Evolutionary conservation across 2,329 filamentous ascomycete genomes (phyloP).

Genomic region (Fusarium acutatum): DNA sequence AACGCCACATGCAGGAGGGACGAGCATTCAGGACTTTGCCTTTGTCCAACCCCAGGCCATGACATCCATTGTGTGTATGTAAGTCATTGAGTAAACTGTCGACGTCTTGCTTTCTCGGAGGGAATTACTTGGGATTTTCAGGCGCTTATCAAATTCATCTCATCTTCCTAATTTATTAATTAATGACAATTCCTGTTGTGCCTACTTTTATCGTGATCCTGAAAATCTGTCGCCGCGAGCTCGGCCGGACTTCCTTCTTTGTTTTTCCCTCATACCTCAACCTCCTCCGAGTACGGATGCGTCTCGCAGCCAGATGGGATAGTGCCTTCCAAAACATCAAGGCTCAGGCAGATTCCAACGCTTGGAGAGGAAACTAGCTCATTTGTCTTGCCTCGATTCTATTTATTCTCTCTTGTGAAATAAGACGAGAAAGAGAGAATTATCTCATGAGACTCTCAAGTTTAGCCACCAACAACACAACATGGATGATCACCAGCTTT

Average conservation of each 20-base stretch:
- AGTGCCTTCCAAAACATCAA: conserved; percentile 10
- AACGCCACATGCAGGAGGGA: background rate
- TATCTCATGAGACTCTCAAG: background rate
- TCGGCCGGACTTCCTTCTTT: conserved; percentile 24
- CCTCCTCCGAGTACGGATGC: conserved; percentile 30
- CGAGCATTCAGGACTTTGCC: background rate
- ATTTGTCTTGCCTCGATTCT: background rate
- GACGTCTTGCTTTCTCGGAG: background rate
- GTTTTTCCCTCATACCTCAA: conserved; percentile 22
- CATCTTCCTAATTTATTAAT: background rate
- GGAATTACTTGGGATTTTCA: background rate
- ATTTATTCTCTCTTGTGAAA: background rate
- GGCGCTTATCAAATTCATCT: background rate
- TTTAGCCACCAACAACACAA: background rate
- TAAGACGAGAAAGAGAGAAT: background rate
- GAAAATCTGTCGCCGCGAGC: conserved; percentile 7
- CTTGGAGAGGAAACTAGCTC: background rate
- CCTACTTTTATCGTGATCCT: background rate
- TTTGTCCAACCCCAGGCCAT: background rate
- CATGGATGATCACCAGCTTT: background rate
- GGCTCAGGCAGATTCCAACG: background rate
- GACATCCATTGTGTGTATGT: background rate
- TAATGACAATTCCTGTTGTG: background rate
- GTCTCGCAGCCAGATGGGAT: background rate
- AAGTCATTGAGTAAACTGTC: background rate